phyloP scores from a whole-genome alignment of 305 asterid species.

The Fraxinus paxiana region DNA sequence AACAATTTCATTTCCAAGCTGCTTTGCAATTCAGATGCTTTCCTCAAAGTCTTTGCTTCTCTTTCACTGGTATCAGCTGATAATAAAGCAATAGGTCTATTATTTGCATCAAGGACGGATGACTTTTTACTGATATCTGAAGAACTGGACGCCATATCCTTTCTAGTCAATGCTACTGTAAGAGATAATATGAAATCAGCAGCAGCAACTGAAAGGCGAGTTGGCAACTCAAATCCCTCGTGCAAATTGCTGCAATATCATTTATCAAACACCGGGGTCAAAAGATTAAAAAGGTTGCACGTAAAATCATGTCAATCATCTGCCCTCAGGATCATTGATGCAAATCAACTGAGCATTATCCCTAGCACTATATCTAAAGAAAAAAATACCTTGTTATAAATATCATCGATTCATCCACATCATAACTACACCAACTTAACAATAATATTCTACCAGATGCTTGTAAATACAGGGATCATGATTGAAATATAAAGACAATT shows the following conservation, averaged over 20 bases:
- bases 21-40: constrained; percentile 38
- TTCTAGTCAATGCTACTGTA: constrained; percentile 64
- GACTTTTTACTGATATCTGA: constrained; percentile 44
- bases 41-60: constrained; percentile 32
- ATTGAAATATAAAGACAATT: neutral
- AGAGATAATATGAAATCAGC: constrained; percentile 75
- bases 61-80: constrained; percentile 32
- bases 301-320: neutral
- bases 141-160: constrained; percentile 34
- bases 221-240: constrained; percentile 88
- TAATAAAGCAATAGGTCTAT: constrained; percentile 31
- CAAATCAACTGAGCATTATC: constrained; percentile 6
- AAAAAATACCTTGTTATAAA: neutral
- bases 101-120: constrained; percentile 30
- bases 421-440: neutral
- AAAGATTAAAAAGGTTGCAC: constrained; percentile 3
- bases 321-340: constrained; percentile 2
- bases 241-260: constrained; percentile 54
- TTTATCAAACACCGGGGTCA: constrained; percentile 28
- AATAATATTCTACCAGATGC: neutral
- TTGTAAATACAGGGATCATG: neutral
- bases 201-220: constrained; percentile 86
- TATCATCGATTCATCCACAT: neutral
- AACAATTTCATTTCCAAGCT: constrained; percentile 56
- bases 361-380: neutral